Percentiles rank a stretch among this genome's conserved stretches.
These are phyloP conservation scores for Microascus cirrosus DNA, from an alignment of 2,329 filamentous ascomycete species.

Conservation along the genomic window DNA sequence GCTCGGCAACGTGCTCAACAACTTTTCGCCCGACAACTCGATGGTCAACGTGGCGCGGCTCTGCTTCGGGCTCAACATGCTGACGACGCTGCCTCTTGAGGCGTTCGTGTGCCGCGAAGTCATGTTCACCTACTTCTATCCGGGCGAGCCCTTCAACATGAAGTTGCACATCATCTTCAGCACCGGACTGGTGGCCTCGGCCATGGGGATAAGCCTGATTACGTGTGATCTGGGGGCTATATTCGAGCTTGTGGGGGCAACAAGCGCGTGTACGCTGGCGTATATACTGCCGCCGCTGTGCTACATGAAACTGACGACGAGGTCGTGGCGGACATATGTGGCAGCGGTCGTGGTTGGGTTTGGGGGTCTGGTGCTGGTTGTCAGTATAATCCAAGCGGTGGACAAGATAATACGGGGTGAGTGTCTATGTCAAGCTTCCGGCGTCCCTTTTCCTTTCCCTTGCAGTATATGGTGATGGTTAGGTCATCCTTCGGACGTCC, in stretches of 20 bases:
- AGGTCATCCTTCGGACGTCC: background rate
- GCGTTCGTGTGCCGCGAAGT: constrained; percentile 96
- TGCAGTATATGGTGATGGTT: background rate
- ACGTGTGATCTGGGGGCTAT: constrained; percentile 92
- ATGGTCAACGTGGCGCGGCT: constrained; percentile 92
- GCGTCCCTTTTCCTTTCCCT: background rate
- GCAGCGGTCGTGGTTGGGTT: constrained; percentile 66
- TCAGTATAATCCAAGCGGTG: constrained; percentile 64
- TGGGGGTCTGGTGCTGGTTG: constrained; percentile 68
- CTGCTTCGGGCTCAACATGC: constrained; percentile 97
- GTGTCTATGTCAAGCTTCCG: constrained; percentile 9
- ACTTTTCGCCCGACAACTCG: constrained; percentile 81
- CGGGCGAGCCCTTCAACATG: constrained; percentile 64
- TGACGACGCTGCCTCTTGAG: constrained; percentile 91
- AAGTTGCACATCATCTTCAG: constrained; percentile 81
- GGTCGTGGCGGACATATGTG: constrained; percentile 62
- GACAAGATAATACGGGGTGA: constrained; percentile 51
- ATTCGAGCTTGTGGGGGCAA: constrained; percentile 92
- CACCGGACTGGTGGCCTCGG: constrained; percentile 66
- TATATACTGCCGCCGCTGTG: constrained; percentile 93
- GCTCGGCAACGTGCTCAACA: constrained; percentile 93
- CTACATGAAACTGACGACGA: constrained; percentile 82
- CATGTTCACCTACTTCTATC: constrained; percentile 75
- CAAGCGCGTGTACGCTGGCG: constrained; percentile 83
- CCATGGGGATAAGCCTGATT: constrained; percentile 66